Evolutionary conservation across 805 yeast genomes (phyloP).

Genomic region (Kuraishia ogatae): DNA sequence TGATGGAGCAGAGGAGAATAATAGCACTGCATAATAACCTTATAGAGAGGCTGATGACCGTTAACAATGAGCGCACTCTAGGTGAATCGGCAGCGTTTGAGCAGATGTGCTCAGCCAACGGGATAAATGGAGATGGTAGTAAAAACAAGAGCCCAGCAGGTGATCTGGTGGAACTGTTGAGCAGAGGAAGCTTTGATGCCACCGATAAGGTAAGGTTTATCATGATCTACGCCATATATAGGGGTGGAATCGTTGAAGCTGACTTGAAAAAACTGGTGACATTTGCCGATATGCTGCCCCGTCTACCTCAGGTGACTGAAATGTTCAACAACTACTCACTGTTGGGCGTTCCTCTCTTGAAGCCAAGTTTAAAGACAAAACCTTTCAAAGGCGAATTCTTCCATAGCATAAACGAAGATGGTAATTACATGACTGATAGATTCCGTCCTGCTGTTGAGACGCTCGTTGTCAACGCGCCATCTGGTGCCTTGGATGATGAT

Average conservation of each 20-base stretch:
- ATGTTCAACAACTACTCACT: constrained; percentile 49
- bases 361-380: constrained; percentile 29
- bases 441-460: constrained; percentile 62
- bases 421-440: constrained; percentile 48
- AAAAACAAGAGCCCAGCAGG: constrained; percentile 50
- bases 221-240: constrained; percentile 62
- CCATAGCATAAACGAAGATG: constrained; percentile 46
- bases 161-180: constrained; percentile 47
- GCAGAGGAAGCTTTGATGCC: constrained; percentile 36
- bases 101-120: constrained; percentile 71
- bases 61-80: constrained; percentile 47
- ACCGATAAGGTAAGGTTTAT: constrained; percentile 72
- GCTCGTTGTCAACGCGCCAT: constrained; percentile 42
- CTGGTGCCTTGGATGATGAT: constrained; percentile 45
- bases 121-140: constrained; percentile 59
- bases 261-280: constrained; percentile 66
- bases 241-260: constrained; percentile 71
- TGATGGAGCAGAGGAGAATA: constrained; percentile 1
- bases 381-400: constrained; percentile 40
- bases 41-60: constrained; percentile 55
- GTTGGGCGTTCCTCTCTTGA: constrained; percentile 26
- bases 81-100: constrained; percentile 78
- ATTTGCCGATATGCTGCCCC: constrained; percentile 36
- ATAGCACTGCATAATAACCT: constrained; percentile 51
- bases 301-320: constrained; percentile 35